These are phyloP conservation scores for Artomyces pyxidatus DNA, from an alignment of 768 basidiomycete species.

Conservation along the genomic window DNA sequence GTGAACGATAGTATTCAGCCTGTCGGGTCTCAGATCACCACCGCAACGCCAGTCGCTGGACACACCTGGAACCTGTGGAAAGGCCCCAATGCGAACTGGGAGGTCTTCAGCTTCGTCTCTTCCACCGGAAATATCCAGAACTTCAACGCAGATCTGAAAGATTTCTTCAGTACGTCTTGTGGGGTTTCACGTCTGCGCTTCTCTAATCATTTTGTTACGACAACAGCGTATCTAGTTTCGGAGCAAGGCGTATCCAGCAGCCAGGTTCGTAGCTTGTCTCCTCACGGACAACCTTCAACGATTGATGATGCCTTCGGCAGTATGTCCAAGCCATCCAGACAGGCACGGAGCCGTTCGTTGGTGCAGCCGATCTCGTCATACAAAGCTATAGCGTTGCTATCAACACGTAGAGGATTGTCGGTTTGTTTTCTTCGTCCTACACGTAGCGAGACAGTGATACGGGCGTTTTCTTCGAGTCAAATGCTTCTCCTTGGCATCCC, in stretches of 20 bases:
- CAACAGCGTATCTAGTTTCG: conserved; percentile 35
- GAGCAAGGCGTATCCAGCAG: conserved; percentile 40
- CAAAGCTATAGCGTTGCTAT: conserved; percentile 33
- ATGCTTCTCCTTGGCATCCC: too few species aligned
- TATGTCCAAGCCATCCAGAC: conserved; percentile 47
- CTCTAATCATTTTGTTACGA: neutral
- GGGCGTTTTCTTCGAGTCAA: too few species aligned
- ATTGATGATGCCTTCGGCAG: conserved; percentile 19
- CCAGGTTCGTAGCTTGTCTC: conserved; percentile 23
- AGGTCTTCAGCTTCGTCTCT: conserved; percentile 50
- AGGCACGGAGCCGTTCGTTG: conserved; percentile 48
- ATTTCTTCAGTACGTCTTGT: conserved; percentile 42
- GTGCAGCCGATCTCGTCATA: conserved; percentile 38
- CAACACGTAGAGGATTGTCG: conserved; percentile 8
- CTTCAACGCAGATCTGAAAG: conserved; percentile 45
- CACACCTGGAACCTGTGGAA: conserved; percentile 51
- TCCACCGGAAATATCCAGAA: conserved; percentile 37
- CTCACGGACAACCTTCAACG: neutral
- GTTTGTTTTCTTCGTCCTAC: too few species aligned
- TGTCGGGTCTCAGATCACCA: conserved; percentile 39
- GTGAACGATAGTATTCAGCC: conserved; percentile 38
- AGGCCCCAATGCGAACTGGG: conserved; percentile 46
- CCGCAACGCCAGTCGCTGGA: conserved; percentile 35
- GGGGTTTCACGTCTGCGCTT: neutral
- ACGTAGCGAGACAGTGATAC: too few species aligned